phyloP scores from a whole-genome alignment of 2,329 filamentous ascomycete species.

The Phaeosphaeria sp. region DNA sequence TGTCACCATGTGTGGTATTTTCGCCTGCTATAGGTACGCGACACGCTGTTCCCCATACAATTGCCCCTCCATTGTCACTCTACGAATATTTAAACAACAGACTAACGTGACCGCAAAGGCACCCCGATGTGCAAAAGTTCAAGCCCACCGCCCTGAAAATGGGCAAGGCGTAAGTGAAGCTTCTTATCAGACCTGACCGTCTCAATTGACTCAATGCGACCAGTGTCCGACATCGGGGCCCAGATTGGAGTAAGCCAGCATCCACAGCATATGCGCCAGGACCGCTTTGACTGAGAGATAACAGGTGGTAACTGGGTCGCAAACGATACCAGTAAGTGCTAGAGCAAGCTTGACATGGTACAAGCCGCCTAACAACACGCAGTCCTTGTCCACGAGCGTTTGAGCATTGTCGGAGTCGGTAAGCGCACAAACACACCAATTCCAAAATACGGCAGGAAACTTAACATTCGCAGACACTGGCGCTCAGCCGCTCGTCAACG shows the following conservation, averaged over 20 bases:
- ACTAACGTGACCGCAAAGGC: constrained; percentile 55
- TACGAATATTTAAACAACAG: constrained; percentile 23
- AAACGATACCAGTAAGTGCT: constrained; percentile 81
- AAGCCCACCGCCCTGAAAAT: constrained; percentile 93
- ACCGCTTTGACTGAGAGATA: constrained; percentile 40
- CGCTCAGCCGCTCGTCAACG: constrained; percentile 92
- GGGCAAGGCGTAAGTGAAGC: constrained; percentile 80
- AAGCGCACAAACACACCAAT: constrained; percentile 50
- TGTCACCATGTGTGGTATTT: constrained; percentile 90
- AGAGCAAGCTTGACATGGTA: neutral
- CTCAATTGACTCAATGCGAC: constrained; percentile 44
- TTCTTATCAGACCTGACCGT: constrained; percentile 1
- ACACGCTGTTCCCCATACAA: constrained; percentile 18
- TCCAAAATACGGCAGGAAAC: constrained; percentile 5
- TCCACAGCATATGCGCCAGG: constrained; percentile 33
- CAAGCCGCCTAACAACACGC: constrained; percentile 26
- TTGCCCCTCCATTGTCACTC: constrained; percentile 33
- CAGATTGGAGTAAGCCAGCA: constrained; percentile 89
- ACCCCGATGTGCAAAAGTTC: constrained; percentile 95
- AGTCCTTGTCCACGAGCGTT: constrained; percentile 92
- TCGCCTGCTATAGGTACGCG: constrained; percentile 84
- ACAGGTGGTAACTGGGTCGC: constrained; percentile 85
- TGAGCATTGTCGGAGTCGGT: constrained; percentile 98
- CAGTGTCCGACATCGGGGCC: constrained; percentile 93
- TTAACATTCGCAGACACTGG: constrained; percentile 73